phyloP scores from a whole-genome alignment of 306 rosid species.

The Albizia julibrissin region DNA sequence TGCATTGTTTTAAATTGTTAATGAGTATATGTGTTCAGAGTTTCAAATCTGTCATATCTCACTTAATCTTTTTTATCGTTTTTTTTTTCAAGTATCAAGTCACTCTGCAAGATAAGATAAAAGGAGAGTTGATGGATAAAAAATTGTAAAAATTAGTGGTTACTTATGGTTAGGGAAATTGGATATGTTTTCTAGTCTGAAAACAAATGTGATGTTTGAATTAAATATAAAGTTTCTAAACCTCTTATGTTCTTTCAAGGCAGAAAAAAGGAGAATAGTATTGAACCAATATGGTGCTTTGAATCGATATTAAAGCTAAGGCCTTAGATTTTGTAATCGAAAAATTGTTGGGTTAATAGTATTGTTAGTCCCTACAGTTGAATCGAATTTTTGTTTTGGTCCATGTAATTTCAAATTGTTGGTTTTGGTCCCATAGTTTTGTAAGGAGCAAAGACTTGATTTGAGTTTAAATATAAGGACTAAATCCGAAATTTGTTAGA shows the following conservation, averaged over 20 bases:
- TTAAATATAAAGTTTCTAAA: constrained; percentile 5
- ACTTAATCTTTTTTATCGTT: not conserved
- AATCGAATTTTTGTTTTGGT: too few relatives aligned
- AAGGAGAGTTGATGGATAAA: not conserved
- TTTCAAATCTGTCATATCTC: not conserved
- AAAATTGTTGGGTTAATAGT: not conserved
- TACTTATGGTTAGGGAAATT: not conserved
- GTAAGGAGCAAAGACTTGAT: too few relatives aligned
- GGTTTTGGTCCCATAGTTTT: too few relatives aligned
- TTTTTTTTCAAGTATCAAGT: not conserved
- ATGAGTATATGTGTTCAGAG: not conserved
- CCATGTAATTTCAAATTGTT: too few relatives aligned
- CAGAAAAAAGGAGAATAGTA: not conserved
- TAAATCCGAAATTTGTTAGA: too few relatives aligned
- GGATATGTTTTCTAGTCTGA: not conserved
- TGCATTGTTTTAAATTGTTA: not conserved
- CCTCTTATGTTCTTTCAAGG: not conserved
- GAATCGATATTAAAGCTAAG: not conserved
- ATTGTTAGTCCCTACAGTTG: too few relatives aligned
- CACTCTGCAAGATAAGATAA: not conserved
- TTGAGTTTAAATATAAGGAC: too few relatives aligned
- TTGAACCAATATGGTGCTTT: not conserved
- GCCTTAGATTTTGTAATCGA: not conserved
- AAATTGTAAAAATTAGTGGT: not conserved
- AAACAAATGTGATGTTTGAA: not conserved